A percentile compares a stretch with the other conserved stretches of the same genome.
Conservation (phyloP, 441 rosid species). For the Hura crepitans region DNA sequence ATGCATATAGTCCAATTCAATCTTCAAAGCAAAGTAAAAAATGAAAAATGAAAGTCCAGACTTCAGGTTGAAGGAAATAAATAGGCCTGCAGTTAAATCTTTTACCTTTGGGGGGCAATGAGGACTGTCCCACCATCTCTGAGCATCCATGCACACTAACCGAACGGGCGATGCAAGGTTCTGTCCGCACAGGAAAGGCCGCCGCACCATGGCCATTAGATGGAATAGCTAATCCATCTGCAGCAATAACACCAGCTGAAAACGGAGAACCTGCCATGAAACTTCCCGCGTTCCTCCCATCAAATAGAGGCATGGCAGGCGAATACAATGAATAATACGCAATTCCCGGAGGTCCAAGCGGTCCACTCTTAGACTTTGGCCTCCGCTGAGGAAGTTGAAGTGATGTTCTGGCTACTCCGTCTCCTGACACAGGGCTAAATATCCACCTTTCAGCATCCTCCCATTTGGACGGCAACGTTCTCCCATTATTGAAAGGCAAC, state of each 20-base stretch:
- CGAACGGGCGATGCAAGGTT: conserved; percentile 88
- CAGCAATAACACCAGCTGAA: conserved; percentile 61
- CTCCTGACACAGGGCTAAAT: conserved; percentile 78
- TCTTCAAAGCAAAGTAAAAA: conserved; percentile 3
- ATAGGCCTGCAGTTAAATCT: neutral
- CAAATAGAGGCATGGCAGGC: conserved; percentile 62
- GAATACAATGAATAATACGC: conserved; percentile 69
- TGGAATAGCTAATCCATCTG: conserved; percentile 42
- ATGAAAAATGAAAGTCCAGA: neutral
- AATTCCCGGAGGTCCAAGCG: conserved; percentile 88
- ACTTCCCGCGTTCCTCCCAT: conserved; percentile 42
- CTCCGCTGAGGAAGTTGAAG: conserved; percentile 48
- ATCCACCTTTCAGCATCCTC: conserved; percentile 99
- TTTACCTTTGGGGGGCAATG: conserved; percentile 50
- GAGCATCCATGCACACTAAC: conserved; percentile 90
- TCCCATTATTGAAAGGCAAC: conserved; percentile 64
- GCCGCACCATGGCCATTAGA: conserved; percentile 36
- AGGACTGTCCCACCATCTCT: conserved; percentile 40
- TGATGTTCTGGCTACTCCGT: conserved; percentile 46
- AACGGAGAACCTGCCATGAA: conserved; percentile 64
- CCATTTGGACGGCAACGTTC: conserved; percentile 93
- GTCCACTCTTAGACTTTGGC: conserved; percentile 96
- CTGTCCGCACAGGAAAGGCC: conserved; percentile 43
- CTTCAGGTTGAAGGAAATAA: neutral
- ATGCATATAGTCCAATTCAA: neutral